Percentiles rank a stretch among this genome's conserved stretches.
These are phyloP conservation scores for Pseudocercospora fijiensis DNA, from an alignment of 2,329 filamentous ascomycete species.

Conservation along the genomic window DNA sequence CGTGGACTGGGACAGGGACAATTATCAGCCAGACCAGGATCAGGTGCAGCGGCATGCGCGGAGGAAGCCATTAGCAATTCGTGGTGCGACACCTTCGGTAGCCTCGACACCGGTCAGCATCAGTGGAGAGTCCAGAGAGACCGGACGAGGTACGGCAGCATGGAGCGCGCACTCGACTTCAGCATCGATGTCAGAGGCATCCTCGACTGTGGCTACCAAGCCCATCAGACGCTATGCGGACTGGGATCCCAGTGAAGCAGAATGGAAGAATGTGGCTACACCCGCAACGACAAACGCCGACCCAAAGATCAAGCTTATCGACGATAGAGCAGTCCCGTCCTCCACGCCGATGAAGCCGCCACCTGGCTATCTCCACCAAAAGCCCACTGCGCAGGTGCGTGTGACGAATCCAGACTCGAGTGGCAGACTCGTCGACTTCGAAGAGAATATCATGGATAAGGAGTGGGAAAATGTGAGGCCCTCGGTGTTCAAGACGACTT, in stretches of 20 bases:
- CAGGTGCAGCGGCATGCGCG: neutral
- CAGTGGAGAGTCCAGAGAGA: neutral
- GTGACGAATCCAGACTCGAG: neutral
- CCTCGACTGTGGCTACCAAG: neutral
- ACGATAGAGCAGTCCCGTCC: neutral
- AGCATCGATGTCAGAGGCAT: neutral
- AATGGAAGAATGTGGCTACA: neutral
- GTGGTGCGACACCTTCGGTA: neutral
- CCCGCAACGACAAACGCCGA: neutral
- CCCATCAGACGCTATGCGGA: neutral
- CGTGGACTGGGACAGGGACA: constrained; percentile 16
- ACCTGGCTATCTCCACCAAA: neutral
- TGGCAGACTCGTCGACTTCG: neutral
- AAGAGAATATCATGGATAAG: neutral
- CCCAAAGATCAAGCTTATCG: neutral
- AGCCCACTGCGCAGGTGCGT: neutral
- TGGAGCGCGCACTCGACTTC: neutral
- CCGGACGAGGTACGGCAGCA: no score
- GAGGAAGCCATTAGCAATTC: neutral
- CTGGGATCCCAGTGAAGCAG: neutral
- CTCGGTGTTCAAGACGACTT: neutral
- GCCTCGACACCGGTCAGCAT: neutral
- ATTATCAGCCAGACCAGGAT: neutral
- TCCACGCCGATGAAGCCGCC: neutral
- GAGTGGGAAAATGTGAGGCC: neutral